A percentile compares a stretch with the other conserved stretches of the same genome.
These are phyloP conservation scores for Alternaria solani DNA, from an alignment of 2,329 filamentous ascomycete species.

Conservation along the genomic window DNA sequence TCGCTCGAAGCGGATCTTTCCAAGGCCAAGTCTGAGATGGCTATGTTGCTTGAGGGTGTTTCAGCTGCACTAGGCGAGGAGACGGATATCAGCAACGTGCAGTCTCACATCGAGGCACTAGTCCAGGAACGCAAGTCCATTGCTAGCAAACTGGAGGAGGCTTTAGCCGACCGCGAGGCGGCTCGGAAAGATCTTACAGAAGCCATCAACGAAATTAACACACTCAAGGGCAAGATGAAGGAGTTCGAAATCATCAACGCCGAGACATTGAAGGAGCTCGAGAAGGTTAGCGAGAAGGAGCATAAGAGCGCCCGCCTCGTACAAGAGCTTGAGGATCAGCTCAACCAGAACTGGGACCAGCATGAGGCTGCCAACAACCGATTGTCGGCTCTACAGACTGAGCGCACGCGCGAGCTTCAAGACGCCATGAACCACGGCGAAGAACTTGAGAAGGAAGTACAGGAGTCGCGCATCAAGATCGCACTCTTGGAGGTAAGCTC, in stretches of 20 bases:
- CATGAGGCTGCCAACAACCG: conserved; percentile 86
- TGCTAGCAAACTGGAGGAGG: conserved; percentile 52
- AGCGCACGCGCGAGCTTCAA: conserved; percentile 54
- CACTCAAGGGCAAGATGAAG: conserved; percentile 54
- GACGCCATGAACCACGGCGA: conserved; percentile 52
- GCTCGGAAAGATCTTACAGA: conserved; percentile 55
- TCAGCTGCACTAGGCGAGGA: conserved; percentile 71
- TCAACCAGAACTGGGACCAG: conserved; percentile 94
- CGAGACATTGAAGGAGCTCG: conserved; percentile 65
- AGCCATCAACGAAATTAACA: conserved; percentile 48
- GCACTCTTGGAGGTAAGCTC: conserved; percentile 75
- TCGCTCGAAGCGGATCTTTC: conserved; percentile 65
- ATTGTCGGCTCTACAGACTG: conserved; percentile 71
- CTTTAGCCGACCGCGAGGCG: conserved; percentile 53
- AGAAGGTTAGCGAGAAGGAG: conserved; percentile 70
- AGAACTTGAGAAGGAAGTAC: conserved; percentile 67
- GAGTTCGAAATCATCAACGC: conserved; percentile 61
- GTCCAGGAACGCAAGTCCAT: conserved; percentile 58
- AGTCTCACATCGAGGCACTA: conserved; percentile 54
- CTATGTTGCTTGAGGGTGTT: conserved; percentile 69
- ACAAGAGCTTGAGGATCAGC: conserved; percentile 95
- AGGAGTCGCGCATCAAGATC: conserved; percentile 80
- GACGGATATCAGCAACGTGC: conserved; percentile 54
- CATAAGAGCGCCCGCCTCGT: conserved; percentile 92
- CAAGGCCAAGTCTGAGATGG: conserved; percentile 66